Evolutionary conservation across 345 rosid genomes (phyloP), one percentile per base, ranked within the genome.

Genomic region (Gossypium rotundifolium): DNA sequence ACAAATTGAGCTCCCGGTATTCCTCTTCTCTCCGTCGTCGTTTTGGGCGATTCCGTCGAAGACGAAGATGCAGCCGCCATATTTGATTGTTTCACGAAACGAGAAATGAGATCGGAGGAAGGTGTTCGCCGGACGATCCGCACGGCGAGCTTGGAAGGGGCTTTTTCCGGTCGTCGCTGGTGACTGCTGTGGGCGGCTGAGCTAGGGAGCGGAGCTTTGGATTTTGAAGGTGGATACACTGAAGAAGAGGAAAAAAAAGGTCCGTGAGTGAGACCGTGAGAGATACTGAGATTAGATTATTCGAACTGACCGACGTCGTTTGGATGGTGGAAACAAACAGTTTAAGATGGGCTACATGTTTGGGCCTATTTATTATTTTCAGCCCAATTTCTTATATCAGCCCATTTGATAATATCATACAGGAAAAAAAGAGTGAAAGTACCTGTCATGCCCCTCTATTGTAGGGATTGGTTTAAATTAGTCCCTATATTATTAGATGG

Each of bases 1-100:
- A 86, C 94, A 77, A 93, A 91, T 76, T 90, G 93, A 75, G 98
- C 98, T 23, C 87, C 99, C 0, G 96, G 93, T 59, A 87, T 88
- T 57, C 98, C 97, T 82, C 98, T 87, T 76, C 99, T 87, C 89
- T 89, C 99, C 4, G 89, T 82, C 77, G 81, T 64, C 67, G 72
- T 72, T 20, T 63, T 78, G 55, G 74, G 42, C 7, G 75, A 70
- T 49, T 20, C 62, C 27, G 38, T 59, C 25, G 64, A 59, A 59
- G 64, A 59, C 17, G 82, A 80, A 70, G 86, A 73, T 60, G 82
- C 76, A 22, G 84, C 81, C 82, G 82, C 80, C 63, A 42, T 72
- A 8, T 1, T 57, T 13, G 58, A 53, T 40, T 18, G 51, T 38
- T 53, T 33, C 46, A 17, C 51, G 60, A 33, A 29, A 11, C 12